Evolutionary conservation across 139 green algal species (phyloP).

Genomic region (Closterium sp.): DNA sequence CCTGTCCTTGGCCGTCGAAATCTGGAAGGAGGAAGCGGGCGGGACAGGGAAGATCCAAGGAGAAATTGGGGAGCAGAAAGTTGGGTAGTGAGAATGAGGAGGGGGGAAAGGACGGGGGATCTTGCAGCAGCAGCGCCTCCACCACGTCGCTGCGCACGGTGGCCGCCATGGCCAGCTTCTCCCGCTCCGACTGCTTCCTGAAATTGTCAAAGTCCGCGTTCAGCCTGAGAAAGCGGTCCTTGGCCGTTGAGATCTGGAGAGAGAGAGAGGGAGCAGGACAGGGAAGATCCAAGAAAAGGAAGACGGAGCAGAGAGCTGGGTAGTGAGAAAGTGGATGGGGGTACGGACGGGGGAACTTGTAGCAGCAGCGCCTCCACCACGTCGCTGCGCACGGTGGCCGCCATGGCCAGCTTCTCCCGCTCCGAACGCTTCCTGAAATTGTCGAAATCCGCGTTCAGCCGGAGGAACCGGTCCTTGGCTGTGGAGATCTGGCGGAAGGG

Average conservation of each 20-base stretch:
- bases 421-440: constrained; percentile 92
- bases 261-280: too few relatives aligned
- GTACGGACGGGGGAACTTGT: too few relatives aligned
- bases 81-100: too few relatives aligned
- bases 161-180: constrained; percentile 73
- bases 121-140: constrained; percentile 67
- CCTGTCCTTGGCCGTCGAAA: constrained; percentile 25
- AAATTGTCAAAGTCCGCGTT: constrained; percentile 99
- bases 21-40: too few relatives aligned
- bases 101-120: too few relatives aligned
- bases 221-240: constrained; percentile 70
- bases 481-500: not conserved
- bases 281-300: too few relatives aligned
- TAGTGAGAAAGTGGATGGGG: too few relatives aligned
- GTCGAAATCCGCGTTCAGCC: constrained; percentile 97
- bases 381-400: constrained; percentile 64
- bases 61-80: too few relatives aligned
- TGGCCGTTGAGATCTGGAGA: not conserved
- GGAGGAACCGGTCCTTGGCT: constrained; percentile 58
- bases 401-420: constrained; percentile 74
- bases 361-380: constrained; percentile 75
- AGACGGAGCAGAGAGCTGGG: too few relatives aligned
- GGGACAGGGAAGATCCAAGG: too few relatives aligned
- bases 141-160: constrained; percentile 74
- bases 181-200: constrained; percentile 73